Percentiles rank a stretch among this genome's conserved stretches.
phyloP scores from a whole-genome alignment of 192 early-diverging fungal species.

The Entophlyctis luteolus region DNA sequence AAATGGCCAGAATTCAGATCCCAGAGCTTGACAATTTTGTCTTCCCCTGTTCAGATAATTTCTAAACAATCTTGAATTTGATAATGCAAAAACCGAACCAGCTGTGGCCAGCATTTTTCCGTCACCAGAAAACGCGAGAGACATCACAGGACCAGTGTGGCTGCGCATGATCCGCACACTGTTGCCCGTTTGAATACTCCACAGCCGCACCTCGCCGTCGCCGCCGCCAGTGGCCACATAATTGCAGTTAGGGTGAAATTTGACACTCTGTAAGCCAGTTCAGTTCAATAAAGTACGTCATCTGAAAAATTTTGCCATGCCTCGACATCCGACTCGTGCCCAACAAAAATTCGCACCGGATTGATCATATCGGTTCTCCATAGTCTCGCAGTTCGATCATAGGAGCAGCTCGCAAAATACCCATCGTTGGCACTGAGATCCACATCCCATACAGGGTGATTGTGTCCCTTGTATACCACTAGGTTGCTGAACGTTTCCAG shows the following conservation, averaged over 20 bases:
- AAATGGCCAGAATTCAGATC: slow-evolving; percentile 80
- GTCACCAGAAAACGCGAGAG: slow-evolving; percentile 88
- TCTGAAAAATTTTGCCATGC: slow-evolving; percentile 43
- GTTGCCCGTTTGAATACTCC: slow-evolving; percentile 87
- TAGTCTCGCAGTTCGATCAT: slow-evolving; percentile 90
- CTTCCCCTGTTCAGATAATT: slow-evolving; percentile 56
- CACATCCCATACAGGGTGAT: slow-evolving; percentile 95
- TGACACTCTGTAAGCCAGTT: slow-evolving; percentile 59
- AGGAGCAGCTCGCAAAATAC: slow-evolving; percentile 95
- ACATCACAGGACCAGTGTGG: slow-evolving; percentile 75
- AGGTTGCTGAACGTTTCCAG: slow-evolving; percentile 84
- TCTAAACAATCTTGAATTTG: neutral
- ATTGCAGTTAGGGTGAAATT: slow-evolving; percentile 95
- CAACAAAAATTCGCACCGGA: slow-evolving; percentile 94
- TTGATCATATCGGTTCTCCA: slow-evolving; percentile 97
- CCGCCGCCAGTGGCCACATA: slow-evolving; percentile 90
- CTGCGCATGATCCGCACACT: slow-evolving; percentile 88
- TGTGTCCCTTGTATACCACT: slow-evolving; percentile 95
- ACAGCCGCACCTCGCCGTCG: slow-evolving; percentile 83
- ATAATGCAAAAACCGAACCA: slow-evolving; percentile 46
- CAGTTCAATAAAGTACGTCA: neutral
- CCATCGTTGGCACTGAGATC: slow-evolving; percentile 83
- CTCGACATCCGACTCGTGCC: slow-evolving; percentile 96
- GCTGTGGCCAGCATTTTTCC: slow-evolving; percentile 86
- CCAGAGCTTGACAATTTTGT: slow-evolving; percentile 79